Base-by-base conservation (phyloP, 2,329 filamentous ascomycete species). In the Aspergillus nomiae region DNA sequence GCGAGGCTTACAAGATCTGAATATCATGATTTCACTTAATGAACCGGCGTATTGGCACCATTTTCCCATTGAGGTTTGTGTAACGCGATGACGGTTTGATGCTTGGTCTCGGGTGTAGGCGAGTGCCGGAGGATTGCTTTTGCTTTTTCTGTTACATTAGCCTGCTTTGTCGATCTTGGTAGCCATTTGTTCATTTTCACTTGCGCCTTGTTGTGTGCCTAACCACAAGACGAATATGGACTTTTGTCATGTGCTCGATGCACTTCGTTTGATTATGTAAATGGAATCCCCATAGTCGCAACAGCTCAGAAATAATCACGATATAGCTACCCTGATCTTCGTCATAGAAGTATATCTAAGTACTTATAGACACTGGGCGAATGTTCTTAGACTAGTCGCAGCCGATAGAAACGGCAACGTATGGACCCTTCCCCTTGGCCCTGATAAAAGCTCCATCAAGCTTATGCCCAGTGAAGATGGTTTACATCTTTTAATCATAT, bases 61-160 rank as follows among this genome's bases (percentile, higher is more conserved):
- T 34, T 26, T 55, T 55, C 9, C n/a, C n/a, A 55, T 28, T 38
- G 32, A 59, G 58, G 36, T 26, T 21, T 45, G 48, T 59, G 51
- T 59, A 53, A 59, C 58, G 41, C 28, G 48, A 45, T 54, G 46
- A 59, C 21, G 34, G 34, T 54, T 59, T 51, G 34, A 43, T 53
- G 30, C 32, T 36, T 54, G 19, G 32, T 38, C 34, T 55, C 21
- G n/a, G 26, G 30, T 32, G 12, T 24, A 55, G 32, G 51, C 51
- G 32, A 55, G 32, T 11, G 51, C 32, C 21, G 32, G 34, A 14
- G n/a, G 34, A 12, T 32, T 46, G 36, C n/a, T 55, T 55, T 45
- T 50, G n/a, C 6, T 45, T 11, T 26, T 21, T 53, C 32, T 60
- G 50, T 46, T 54, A 55, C 50, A 43, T 53, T 60, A 60, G 58